Conservation (phyloP, 176 grass and related monocot genomes). For the Carex littledalei region DNA sequence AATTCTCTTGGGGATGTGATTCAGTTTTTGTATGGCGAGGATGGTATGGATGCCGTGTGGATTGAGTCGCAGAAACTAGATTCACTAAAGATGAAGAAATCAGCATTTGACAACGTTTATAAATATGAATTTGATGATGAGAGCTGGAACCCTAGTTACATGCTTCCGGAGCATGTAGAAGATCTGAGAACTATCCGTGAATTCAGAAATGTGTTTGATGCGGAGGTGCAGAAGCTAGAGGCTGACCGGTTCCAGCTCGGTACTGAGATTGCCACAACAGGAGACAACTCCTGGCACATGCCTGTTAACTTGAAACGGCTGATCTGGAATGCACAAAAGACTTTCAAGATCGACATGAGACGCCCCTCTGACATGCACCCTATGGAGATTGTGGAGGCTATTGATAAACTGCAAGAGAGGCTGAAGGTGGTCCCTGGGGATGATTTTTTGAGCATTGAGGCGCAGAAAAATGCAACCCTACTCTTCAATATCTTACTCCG, state of each 20-base stretch:
- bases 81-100: slow-evolving; percentile 88
- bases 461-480: slow-evolving; percentile 95
- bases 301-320: slow-evolving; percentile 93
- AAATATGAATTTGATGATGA: slow-evolving; percentile 87
- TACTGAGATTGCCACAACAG: slow-evolving; percentile 83
- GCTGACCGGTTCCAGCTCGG: slow-evolving; percentile 83
- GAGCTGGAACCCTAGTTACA: slow-evolving; percentile 93
- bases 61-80: slow-evolving; percentile 91
- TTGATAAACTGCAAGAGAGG: slow-evolving; percentile 95
- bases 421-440: slow-evolving; percentile 96
- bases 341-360: slow-evolving; percentile 93
- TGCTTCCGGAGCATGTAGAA: slow-evolving; percentile 88
- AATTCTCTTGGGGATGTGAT: slow-evolving; percentile 97
- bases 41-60: slow-evolving; percentile 99
- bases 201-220: slow-evolving; percentile 97
- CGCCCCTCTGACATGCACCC: slow-evolving; percentile 96
- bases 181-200: slow-evolving; percentile 91
- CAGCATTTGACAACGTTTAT: slow-evolving; percentile 62
- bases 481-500: slow-evolving; percentile 94
- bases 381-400: slow-evolving; percentile 98
- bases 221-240: slow-evolving; percentile 94
- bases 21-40: slow-evolving; percentile 96
- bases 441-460: slow-evolving; percentile 88
- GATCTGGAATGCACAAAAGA: slow-evolving; percentile 99
- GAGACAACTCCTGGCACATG: slow-evolving; percentile 75